Evolutionary conservation across 306 rosid species (phyloP).

Genomic region (Medicago lupulina): DNA sequence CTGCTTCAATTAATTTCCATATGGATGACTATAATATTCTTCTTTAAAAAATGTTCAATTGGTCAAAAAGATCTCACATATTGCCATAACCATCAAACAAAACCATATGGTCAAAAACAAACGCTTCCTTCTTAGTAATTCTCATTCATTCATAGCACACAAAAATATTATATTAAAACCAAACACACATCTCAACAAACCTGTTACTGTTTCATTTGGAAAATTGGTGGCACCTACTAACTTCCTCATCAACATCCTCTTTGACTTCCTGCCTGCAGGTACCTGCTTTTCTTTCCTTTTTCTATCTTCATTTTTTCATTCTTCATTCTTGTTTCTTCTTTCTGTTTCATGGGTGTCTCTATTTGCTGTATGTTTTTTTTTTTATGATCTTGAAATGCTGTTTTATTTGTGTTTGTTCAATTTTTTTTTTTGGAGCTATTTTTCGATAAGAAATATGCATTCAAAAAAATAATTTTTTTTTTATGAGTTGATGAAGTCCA

Average conservation of each 20-base stretch:
- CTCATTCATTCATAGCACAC: constrained; percentile 4
- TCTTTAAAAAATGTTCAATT: not conserved
- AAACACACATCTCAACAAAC: constrained; percentile 7
- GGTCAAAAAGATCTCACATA: not conserved
- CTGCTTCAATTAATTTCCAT: not conserved
- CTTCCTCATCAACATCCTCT: not conserved
- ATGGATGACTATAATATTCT: not conserved
- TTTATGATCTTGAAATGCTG: not conserved
- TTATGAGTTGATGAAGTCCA: no score
- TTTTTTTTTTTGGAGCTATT: not conserved
- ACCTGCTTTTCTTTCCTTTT: constrained; percentile 18
- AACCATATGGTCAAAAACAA: constrained; percentile 38
- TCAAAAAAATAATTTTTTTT: not conserved
- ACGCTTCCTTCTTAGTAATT: constrained; percentile 3
- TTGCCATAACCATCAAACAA: no score
- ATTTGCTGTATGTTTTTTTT: constrained; percentile 34
- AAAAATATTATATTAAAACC: not conserved
- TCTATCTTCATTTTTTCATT: not conserved
- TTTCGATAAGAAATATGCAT: not conserved
- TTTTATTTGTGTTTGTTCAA: no score
- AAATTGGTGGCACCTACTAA: constrained; percentile 8
- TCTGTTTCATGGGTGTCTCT: constrained; percentile 41
- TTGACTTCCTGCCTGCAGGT: constrained; percentile 30
- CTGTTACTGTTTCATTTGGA: constrained; percentile 31
- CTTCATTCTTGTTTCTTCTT: not conserved